Percentiles rank a stretch among this genome's conserved stretches.
Conservation (phyloP, 164 flowering plant genomes). For the Umbellularia californica region DNA sequence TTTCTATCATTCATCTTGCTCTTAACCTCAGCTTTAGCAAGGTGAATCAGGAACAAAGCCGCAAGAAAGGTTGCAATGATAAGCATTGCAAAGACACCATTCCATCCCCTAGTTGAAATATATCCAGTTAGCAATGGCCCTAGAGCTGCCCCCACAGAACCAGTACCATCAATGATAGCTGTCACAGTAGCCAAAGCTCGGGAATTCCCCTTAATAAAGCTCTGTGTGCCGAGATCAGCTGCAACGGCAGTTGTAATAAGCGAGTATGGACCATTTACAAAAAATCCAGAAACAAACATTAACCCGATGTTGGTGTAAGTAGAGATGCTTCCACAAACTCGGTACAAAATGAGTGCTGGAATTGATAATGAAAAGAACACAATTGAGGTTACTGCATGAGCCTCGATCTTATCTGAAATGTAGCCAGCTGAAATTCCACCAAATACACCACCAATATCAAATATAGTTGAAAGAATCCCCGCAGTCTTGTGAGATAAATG, state of each 20-base stretch:
- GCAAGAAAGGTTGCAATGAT: slow-evolving; percentile 55
- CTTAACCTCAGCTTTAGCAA: slow-evolving; percentile 59
- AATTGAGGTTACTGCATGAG: slow-evolving; percentile 83
- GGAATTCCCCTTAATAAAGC: slow-evolving; percentile 57
- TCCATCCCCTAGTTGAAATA: slow-evolving; percentile 87
- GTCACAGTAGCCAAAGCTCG: slow-evolving; percentile 97
- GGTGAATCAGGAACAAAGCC: slow-evolving; percentile 49
- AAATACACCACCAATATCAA: slow-evolving; percentile 87
- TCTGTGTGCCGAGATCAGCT: slow-evolving; percentile 92
- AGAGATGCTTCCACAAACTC: slow-evolving; percentile 68
- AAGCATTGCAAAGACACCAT: slow-evolving; percentile 80
- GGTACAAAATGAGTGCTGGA: slow-evolving; percentile 74
- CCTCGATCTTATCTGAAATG: slow-evolving; percentile 77
- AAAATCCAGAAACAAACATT: slow-evolving; percentile 80
- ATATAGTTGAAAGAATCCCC: slow-evolving; percentile 83
- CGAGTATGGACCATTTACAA: slow-evolving; percentile 94
- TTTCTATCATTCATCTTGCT: slow-evolving; percentile 43
- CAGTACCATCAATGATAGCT: slow-evolving; percentile 97
- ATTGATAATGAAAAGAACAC: slow-evolving; percentile 60
- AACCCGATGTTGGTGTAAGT: slow-evolving; percentile 51
- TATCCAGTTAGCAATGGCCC: slow-evolving; percentile 92
- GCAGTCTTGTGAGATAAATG: slow-evolving; percentile 79
- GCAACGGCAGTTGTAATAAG: slow-evolving; percentile 98
- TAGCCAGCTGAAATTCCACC: slow-evolving; percentile 90
- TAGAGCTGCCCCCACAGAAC: slow-evolving; percentile 96